These are phyloP conservation scores for Zygoascus meyerae DNA, from an alignment of 1,139 yeast genomes.

Conservation along the genomic window DNA sequence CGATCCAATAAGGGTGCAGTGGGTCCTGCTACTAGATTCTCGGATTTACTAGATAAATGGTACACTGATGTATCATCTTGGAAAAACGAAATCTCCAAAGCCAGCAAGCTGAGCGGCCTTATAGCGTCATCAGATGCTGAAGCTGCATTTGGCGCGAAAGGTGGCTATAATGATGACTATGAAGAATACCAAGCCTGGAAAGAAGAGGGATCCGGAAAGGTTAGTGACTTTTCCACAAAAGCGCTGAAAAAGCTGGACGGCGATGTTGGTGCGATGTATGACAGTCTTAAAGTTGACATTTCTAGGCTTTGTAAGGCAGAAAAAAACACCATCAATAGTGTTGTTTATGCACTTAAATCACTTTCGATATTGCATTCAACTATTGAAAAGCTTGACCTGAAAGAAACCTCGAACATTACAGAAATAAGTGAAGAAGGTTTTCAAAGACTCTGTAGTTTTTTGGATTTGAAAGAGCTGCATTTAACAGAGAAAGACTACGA, in stretches of 20 bases:
- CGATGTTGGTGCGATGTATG: conserved; percentile 1
- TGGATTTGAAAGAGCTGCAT: conserved; percentile 2
- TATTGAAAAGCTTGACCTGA: background rate
- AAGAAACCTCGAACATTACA: background rate
- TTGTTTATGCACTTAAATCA: conserved; percentile 1
- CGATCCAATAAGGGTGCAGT: conserved; percentile 16
- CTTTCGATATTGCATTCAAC: conserved; percentile 3
- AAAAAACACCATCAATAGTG: background rate
- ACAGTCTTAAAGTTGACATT: background rate
- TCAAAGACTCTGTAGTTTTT: background rate
- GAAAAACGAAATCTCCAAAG: conserved; percentile 13
- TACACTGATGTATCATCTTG: conserved; percentile 11
- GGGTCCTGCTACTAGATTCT: conserved; percentile 12
- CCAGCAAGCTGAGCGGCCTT: conserved; percentile 11
- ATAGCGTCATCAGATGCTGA: conserved; percentile 9
- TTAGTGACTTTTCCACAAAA: conserved; percentile 7
- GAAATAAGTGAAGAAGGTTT: background rate
- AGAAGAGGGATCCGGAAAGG: conserved; percentile 10
- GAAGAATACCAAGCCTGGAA: conserved; percentile 15
- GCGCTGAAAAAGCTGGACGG: background rate
- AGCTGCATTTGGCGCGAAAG: conserved; percentile 1
- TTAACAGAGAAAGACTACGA: background rate
- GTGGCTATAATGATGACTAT: conserved; percentile 14
- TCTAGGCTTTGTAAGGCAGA: background rate
- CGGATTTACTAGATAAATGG: conserved; percentile 17